Evolutionary conservation across 1,284 basidiomycete species (phyloP).

Genomic region (Mycosarcoma mackinlayi): DNA sequence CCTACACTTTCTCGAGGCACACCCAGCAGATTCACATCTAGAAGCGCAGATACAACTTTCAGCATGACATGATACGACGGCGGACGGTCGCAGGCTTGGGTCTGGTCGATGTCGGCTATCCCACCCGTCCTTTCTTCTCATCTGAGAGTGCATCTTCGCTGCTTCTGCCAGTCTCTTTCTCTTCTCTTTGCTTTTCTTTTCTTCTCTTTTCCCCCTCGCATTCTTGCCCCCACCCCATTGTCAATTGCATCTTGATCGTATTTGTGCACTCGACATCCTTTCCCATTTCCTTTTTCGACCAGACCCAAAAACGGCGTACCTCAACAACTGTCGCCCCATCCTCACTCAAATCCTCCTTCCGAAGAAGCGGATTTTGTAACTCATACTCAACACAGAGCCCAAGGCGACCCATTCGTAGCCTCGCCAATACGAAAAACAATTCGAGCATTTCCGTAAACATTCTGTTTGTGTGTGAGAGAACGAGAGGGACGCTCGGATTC

Average conservation of each 20-base stretch:
- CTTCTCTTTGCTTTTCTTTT: not conserved
- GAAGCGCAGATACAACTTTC: not conserved
- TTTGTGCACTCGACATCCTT: conserved; percentile 12
- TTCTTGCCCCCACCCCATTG: too few species aligned
- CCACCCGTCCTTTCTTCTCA: conserved; percentile 5
- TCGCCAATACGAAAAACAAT: conserved; percentile 1
- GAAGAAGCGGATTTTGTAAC: conserved; percentile 36
- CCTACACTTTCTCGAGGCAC: not conserved
- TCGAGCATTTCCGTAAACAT: conserved; percentile 10
- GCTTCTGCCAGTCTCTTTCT: not conserved
- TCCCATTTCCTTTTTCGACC: conserved; percentile 20
- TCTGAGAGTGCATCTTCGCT: not conserved
- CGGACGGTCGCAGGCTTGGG: conserved; percentile 19
- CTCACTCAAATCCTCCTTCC: conserved; percentile 1
- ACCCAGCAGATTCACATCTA: not conserved
- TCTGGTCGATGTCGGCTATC: conserved; percentile 24
- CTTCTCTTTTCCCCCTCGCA: not conserved
- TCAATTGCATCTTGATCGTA: conserved; percentile 15
- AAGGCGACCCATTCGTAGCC: not conserved
- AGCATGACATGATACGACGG: conserved; percentile 2
- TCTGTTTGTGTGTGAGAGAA: not conserved
- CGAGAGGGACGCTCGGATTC: too few species aligned
- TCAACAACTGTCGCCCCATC: not conserved
- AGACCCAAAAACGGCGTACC: conserved; percentile 42
- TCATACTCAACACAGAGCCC: conserved; percentile 23